Evolutionary conservation across 257 asterid genomes (phyloP), one percentile per base, ranked within the genome.

Genomic region (Penstemon davidsonii): DNA sequence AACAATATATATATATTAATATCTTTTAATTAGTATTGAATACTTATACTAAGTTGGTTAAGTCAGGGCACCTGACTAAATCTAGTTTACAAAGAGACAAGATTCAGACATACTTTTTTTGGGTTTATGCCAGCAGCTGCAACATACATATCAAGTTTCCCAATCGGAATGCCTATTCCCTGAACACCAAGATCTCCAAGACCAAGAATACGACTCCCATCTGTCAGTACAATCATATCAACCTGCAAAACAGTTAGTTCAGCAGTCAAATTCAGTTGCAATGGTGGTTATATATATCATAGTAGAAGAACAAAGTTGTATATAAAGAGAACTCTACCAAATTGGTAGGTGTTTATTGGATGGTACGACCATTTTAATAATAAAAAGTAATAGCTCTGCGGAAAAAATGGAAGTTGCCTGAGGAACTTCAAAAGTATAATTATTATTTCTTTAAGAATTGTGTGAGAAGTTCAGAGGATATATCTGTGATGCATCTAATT

Each of bases 81-180:
- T 60, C 25, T 15, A 33, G 52, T 51, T 64, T 44, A 39, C 39
- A 69, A 75, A 72, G 13, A 58, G 51, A 66, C 36, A 53, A 63
- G 52, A 67, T 40, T 7, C 19, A 69, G 68, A 77, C 91, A 75
- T 91, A 94, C 99, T 71, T 89, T 85, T 79, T 88, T 96, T 64
- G 99, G 99, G 77, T 94, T 88, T 86, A 94, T 94, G 75, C 99
- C 99, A 76, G 99, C 99, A 79, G 99, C 99, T 37, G 99, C 97
- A 61, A 94, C 99, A 76, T 94, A 94, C 87, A 94, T 88, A 81
- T 94, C 99, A 78, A 94, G 99, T 76, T 94, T 94, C 69, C 99
- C 99, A 70, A 94, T 82, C 5, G 99, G 97, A 60, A 94, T 94
- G 66, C 96, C 97, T 72, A 94, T 94, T 76, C 99, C 99, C 81